A percentile compares a stretch with the other conserved stretches of the same genome.
Evolutionary conservation across 2,329 filamentous ascomycete genomes (phyloP).

Genomic region (Xylariaceae sp.): DNA sequence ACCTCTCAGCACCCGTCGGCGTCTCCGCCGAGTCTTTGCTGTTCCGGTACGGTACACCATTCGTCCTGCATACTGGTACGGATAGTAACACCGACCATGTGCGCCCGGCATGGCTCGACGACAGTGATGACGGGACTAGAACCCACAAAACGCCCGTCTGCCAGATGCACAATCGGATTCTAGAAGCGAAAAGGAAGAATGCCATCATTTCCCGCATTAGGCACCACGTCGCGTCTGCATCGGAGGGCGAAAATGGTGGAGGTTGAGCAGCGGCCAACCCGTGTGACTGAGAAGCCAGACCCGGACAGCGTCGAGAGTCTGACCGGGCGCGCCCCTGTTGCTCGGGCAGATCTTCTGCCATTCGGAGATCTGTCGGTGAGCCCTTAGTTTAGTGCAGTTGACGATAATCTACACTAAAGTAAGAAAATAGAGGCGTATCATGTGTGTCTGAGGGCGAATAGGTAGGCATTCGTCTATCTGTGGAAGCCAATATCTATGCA

Average conservation of each 20-base stretch:
- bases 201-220: slow-evolving; percentile 2
- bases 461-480: no score
- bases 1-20: not conserved
- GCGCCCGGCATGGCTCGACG: not conserved
- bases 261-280: slow-evolving; percentile 29
- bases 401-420: no score
- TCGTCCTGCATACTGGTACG: not conserved
- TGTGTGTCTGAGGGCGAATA: no score
- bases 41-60: not conserved
- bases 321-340: not conserved
- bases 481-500: no score
- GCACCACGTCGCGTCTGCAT: not conserved
- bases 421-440: no score
- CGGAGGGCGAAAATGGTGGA: not conserved
- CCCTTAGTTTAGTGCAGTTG: not conserved
- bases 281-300: slow-evolving; percentile 25
- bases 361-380: slow-evolving; percentile 7
- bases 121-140: not conserved
- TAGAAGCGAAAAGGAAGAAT: slow-evolving; percentile 13
- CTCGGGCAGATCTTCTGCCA: not conserved
- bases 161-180: slow-evolving; percentile 7
- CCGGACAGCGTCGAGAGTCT: slow-evolving; percentile 2
- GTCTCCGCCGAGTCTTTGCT: not conserved
- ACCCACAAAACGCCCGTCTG: not conserved
- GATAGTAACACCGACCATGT: not conserved